phyloP scores from a whole-genome alignment of 305 asterid species.

The Fraxinus angustifolia region DNA sequence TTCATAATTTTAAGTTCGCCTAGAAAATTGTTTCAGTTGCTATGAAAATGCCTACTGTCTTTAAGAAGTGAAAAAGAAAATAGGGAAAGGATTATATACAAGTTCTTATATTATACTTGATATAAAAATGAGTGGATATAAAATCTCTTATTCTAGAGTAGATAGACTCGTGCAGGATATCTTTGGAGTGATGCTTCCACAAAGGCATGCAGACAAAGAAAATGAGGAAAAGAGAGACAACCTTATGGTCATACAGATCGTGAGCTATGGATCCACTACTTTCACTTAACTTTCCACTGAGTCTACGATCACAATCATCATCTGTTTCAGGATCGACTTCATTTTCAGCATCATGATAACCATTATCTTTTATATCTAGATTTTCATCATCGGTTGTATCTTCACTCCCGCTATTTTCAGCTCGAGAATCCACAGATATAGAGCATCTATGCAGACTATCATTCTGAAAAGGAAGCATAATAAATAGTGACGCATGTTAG shows the following conservation, averaged over 20 bases:
- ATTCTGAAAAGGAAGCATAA: slow-evolving; percentile 51
- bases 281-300: slow-evolving; percentile 91
- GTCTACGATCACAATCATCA: slow-evolving; percentile 75
- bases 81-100: neutral
- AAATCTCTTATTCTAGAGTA: neutral
- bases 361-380: slow-evolving; percentile 55
- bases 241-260: slow-evolving; percentile 96
- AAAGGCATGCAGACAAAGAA: neutral
- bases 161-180: neutral
- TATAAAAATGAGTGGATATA: neutral
- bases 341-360: slow-evolving; percentile 94
- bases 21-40: neutral
- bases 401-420: slow-evolving; percentile 80
- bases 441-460: slow-evolving; percentile 76
- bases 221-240: slow-evolving; percentile 33
- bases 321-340: slow-evolving; percentile 78
- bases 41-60: neutral
- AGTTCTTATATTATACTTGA: neutral
- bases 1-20: neutral
- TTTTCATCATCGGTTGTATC: slow-evolving; percentile 76
- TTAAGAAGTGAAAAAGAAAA: neutral
- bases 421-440: slow-evolving; percentile 82
- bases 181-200: slow-evolving; percentile 6
- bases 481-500: slow-evolving; percentile 17
- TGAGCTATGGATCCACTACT: slow-evolving; percentile 90